Base-by-base conservation (phyloP, 331 rosid genomes). In the Cydonia oblonga region DNA sequence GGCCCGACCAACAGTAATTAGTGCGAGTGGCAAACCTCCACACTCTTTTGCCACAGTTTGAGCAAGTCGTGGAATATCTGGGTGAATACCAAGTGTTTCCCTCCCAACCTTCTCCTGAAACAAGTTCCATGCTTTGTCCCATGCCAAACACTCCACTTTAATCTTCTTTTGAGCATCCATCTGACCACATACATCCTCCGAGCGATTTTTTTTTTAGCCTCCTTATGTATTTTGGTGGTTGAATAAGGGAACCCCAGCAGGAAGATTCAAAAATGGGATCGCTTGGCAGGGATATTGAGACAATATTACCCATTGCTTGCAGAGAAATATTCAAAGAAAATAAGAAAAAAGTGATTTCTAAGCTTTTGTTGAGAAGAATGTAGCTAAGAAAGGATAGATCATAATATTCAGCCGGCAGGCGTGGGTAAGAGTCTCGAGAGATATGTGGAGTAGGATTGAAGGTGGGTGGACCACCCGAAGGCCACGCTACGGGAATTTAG, bases 1-100 rank as follows among this genome's bases (percentile, higher is more conserved):
- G 29, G 76, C 57, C 13, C 58, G 28, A 15, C 76, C 76, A 74
- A 49, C 66, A 0, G 70, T 66, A 38, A 62, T 53, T 2, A 74
- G 12, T 1, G 79, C 83, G 60, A 78, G 82, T 22, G 78, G 78
- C 9, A 78, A 16, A 22, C 82, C 30, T 12, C 8, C 59, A 53
- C 59, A 59, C 64, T 59, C 64, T 14, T 59, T 14, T 26, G 26
- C 60, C 6, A 54, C 60, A 1, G 13, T 20, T 10, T 3, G 23
- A 49, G 56, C 25, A 20, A 54, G 60, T 20, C 9, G 9, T 9
- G 3, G 60, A 4, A 54, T 54, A 20, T 9, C 44, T 38, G 44
- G 44, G 44, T 38, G 44, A 38, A 38, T 11, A 38, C n/a, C 32
- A 2, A 68, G 30, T 18, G 79, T 44, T 7, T 67, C 63, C 28